Evolutionary conservation across 176 grass and related monocot species (phyloP).

Genomic region (Avena insularis): DNA sequence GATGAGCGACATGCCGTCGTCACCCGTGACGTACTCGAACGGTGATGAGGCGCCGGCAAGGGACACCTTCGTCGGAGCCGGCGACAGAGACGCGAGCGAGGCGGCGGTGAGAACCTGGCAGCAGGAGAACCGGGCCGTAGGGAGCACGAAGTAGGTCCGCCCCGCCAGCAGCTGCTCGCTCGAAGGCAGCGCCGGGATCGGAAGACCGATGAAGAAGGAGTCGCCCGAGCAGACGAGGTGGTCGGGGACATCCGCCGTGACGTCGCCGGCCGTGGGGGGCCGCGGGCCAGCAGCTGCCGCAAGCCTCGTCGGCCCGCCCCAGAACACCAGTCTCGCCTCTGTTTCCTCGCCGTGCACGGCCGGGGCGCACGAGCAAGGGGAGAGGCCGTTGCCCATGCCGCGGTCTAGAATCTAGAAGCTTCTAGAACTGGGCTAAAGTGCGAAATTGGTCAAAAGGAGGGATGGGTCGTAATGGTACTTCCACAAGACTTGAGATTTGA

Average conservation of each 20-base stretch:
- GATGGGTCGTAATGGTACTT: background rate
- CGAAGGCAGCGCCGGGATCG: slow-evolving; percentile 61
- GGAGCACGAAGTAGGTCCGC: slow-evolving; percentile 83
- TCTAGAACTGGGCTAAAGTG: slow-evolving; percentile 17
- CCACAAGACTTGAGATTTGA: slow-evolving; percentile 5
- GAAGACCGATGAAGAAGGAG: slow-evolving; percentile 84
- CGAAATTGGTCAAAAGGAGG: background rate
- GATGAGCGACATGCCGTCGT: slow-evolving; percentile 71
- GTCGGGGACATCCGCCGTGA: slow-evolving; percentile 57
- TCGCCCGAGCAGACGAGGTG: slow-evolving; percentile 68
- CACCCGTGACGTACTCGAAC: slow-evolving; percentile 75
- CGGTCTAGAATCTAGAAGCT: slow-evolving; percentile 33
- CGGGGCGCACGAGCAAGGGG: slow-evolving; percentile 52
- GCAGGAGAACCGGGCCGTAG: slow-evolving; percentile 59
- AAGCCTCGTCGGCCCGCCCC: slow-evolving; percentile 60
- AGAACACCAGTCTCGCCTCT: slow-evolving; percentile 59
- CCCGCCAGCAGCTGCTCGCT: slow-evolving; percentile 60
- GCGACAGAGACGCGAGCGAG: slow-evolving; percentile 75
- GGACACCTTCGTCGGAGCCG: slow-evolving; percentile 44
- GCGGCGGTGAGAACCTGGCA: slow-evolving; percentile 67
- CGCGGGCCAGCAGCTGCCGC: slow-evolving; percentile 7
- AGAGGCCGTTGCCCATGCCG: slow-evolving; percentile 83
- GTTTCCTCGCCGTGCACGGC: slow-evolving; percentile 8
- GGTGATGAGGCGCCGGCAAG: slow-evolving; percentile 52
- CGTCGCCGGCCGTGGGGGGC: slow-evolving; percentile 54